These are phyloP conservation scores for Lentinula aciculospora DNA, from an alignment of 768 basidiomycete species.

Conservation along the genomic window DNA sequence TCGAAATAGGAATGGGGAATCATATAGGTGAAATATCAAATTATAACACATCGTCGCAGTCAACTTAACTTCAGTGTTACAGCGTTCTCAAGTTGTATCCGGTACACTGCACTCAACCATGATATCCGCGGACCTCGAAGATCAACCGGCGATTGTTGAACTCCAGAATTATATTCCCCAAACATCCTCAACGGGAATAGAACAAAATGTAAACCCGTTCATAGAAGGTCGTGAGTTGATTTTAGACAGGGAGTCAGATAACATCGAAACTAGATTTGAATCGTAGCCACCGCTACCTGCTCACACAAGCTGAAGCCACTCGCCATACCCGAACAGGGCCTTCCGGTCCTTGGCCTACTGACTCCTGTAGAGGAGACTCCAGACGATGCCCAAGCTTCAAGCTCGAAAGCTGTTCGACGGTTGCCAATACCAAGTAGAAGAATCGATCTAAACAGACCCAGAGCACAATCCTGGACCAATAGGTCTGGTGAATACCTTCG, in stretches of 20 bases:
- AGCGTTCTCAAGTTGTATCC: neutral
- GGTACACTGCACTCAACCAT: neutral
- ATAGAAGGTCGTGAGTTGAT: neutral
- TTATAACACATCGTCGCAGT: neutral
- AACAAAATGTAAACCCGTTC: neutral
- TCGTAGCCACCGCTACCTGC: neutral
- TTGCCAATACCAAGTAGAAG: neutral
- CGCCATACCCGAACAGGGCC: neutral
- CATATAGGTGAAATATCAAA: too few relatives aligned
- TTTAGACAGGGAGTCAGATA: neutral
- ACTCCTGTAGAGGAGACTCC: slow-evolving; percentile 3
- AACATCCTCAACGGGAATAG: neutral
- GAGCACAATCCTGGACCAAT: neutral
- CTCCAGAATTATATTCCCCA: neutral
- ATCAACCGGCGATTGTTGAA: neutral
- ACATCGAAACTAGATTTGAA: neutral
- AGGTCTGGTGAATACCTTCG: neutral
- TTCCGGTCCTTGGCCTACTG: neutral
- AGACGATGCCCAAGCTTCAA: neutral
- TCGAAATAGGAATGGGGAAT: too few relatives aligned
- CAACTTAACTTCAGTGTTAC: neutral
- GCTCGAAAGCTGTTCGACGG: neutral
- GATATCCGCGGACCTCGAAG: neutral
- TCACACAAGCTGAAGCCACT: slow-evolving; percentile 3
- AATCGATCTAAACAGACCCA: neutral